Base-by-base conservation (phyloP, 441 rosid genomes). In the Euphorbia celastroides region DNA sequence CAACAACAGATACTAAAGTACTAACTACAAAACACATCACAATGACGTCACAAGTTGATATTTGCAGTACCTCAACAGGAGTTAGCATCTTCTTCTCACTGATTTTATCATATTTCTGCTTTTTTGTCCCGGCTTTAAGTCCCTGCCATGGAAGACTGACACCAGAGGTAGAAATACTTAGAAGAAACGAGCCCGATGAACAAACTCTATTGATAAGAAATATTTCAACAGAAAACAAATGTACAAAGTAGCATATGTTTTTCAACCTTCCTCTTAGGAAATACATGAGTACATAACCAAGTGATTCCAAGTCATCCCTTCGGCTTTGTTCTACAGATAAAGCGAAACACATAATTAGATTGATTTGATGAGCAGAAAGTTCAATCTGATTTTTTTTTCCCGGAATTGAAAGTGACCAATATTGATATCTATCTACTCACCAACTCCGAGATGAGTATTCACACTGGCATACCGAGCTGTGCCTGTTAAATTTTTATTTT, bases 141-240 rank as follows among this genome's bases (percentile, higher is more conserved):
- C 97, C 90, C 74, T 90, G 97, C 95, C 97, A 90, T 9, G 95
- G 93, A 73, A 90, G 93, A 76, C 95, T 90, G 86, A 62, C 41
- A 61, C 75, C 67, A 38, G 38, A 48, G 34, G 48, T 56, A 66
- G 57, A 71, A 41, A 23, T 46, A 26, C 52, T 73, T 56, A 68
- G 69, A 63, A 52, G 38, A n/a, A n/a, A 60, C 60, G 60, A 52
- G 32, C 56, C 27, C 22, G 41, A 51, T 20, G 32, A 57, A 23
- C 16, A 8, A 34, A 10, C 17, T 25, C 54, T 32, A 27, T 16
- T 32, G n/a, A 31, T 48, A 48, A 11, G 13, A 50, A 57, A 22
- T 22, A 36, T 46, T 25, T 20, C 10, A 76, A 68, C 64, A 75
- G 62, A 67, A 25, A 61, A 52, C 62, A 57, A 41, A 30, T n/a